These are phyloP conservation scores for Coffea humblotiana DNA, from an alignment of 305 asterid genomes.

Conservation along the genomic window DNA sequence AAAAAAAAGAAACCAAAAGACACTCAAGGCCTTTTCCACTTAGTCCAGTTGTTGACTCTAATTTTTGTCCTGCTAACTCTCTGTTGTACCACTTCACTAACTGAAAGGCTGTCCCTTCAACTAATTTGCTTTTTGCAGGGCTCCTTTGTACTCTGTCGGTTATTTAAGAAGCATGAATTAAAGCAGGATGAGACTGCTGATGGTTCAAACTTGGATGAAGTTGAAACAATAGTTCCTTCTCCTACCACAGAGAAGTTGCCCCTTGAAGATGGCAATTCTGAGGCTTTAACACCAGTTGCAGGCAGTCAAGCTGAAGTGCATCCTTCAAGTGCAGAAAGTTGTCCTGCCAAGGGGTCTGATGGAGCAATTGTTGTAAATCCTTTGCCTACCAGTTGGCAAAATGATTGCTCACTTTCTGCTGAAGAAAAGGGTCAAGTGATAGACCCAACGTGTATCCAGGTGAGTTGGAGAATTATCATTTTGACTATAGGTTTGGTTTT, in stretches of 20 bases:
- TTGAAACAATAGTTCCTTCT: slow-evolving; percentile 48
- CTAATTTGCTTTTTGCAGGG: slow-evolving; percentile 45
- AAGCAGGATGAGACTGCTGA: slow-evolving; percentile 57
- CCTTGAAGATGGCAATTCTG: slow-evolving; percentile 53
- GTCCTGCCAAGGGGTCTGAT: slow-evolving; percentile 25
- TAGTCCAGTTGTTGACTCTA: not conserved
- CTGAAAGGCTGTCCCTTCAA: not conserved
- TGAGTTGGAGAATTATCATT: slow-evolving; percentile 36
- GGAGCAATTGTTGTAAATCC: slow-evolving; percentile 28
- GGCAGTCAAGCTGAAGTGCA: slow-evolving; percentile 33
- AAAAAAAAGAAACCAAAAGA: not conserved
- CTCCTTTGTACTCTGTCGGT: slow-evolving; percentile 84
- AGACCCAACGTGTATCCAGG: slow-evolving; percentile 45
- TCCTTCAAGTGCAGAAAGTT: slow-evolving; percentile 40
- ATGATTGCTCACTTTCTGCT: slow-evolving; percentile 34
- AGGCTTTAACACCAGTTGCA: slow-evolving; percentile 40
- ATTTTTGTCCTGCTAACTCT: not conserved
- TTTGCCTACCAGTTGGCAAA: slow-evolving; percentile 36
- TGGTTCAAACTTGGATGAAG: slow-evolving; percentile 42
- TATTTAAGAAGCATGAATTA: slow-evolving; percentile 73
- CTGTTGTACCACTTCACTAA: not conserved
- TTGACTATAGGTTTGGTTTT: not conserved
- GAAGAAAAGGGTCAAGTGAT: slow-evolving; percentile 35
- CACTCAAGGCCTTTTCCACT: too few relatives aligned
- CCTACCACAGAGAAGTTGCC: slow-evolving; percentile 43